Conservation (phyloP, 805 yeast species). For the Candida namnaoensis region DNA sequence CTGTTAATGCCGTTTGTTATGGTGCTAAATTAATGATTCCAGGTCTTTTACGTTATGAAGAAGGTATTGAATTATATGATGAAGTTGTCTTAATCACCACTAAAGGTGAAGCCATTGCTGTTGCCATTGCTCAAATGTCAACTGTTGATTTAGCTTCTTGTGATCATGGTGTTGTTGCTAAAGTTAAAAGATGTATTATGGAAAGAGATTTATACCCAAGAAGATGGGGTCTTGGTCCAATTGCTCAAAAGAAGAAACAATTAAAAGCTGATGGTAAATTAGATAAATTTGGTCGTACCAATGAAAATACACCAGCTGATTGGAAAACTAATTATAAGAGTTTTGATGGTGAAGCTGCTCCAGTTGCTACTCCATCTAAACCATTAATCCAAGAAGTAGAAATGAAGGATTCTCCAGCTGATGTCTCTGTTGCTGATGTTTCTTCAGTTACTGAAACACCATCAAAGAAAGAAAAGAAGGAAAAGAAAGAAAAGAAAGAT, state of each 20-base stretch:
- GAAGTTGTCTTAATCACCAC: constrained; percentile 98
- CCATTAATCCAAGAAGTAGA: constrained; percentile 37
- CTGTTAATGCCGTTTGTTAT: constrained; percentile 96
- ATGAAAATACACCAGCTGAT: constrained; percentile 86
- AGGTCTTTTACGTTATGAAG: constrained; percentile 94
- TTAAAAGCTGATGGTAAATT: constrained; percentile 94
- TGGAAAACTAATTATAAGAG: constrained; percentile 86
- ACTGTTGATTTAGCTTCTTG: constrained; percentile 93
- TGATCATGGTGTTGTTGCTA: constrained; percentile 98
- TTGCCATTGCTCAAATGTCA: constrained; percentile 98
- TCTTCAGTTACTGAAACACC: constrained; percentile 16
- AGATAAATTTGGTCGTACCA: constrained; percentile 89
- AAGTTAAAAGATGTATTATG: constrained; percentile 98
- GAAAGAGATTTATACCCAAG: constrained; percentile 99
- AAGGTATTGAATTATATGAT: constrained; percentile 93
- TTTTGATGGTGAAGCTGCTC: constrained; percentile 47
- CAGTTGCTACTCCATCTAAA: constrained; percentile 34
- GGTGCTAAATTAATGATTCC: constrained; percentile 99
- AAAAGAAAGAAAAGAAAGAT: constrained; percentile 44
- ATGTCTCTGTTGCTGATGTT: constrained; percentile 18
- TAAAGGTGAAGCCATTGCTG: constrained; percentile 98
- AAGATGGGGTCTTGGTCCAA: constrained; percentile 99
- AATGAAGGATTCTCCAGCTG: constrained; percentile 18
- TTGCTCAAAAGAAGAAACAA: constrained; percentile 97
- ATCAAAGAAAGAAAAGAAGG: constrained; percentile 28